phyloP scores from a whole-genome alignment of 2,329 filamentous ascomycete species.

The Microdochium trichocladiopsis region DNA sequence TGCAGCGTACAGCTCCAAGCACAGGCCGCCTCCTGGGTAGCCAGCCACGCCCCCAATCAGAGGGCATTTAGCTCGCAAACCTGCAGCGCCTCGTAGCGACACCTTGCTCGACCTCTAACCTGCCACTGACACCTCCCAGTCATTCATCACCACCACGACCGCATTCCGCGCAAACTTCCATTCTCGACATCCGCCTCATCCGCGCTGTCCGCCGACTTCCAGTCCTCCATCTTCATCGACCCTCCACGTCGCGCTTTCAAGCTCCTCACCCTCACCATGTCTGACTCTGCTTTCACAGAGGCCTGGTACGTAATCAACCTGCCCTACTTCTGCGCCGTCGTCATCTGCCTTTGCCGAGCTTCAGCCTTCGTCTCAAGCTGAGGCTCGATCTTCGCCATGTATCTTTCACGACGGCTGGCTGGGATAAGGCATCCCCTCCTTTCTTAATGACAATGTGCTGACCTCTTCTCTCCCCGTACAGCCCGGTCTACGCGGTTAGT shows the following conservation, averaged over 20 bases:
- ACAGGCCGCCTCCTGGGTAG: background rate
- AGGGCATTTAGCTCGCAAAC: background rate
- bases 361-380: constrained; percentile 8
- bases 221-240: background rate
- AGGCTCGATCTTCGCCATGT: constrained; percentile 7
- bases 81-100: background rate
- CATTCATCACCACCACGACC: constrained; percentile 1
- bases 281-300: constrained; percentile 20
- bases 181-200: background rate
- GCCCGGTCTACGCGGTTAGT: constrained; percentile 99
- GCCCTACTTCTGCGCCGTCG: constrained; percentile 8
- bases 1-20: background rate
- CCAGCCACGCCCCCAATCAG: background rate
- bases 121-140: background rate
- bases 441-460: constrained; percentile 10
- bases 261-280: constrained; percentile 7
- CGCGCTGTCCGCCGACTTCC: background rate
- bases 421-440: background rate
- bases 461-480: constrained; percentile 31
- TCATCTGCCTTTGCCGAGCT: constrained; percentile 2
- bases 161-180: background rate
- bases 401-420: background rate
- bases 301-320: constrained; percentile 24
- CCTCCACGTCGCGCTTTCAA: constrained; percentile 2
- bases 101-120: background rate